Percentiles rank a stretch among this genome's conserved stretches.
Conservation (phyloP, 1,284 basidiomycete genomes). For the Puccinia polysora region DNA sequence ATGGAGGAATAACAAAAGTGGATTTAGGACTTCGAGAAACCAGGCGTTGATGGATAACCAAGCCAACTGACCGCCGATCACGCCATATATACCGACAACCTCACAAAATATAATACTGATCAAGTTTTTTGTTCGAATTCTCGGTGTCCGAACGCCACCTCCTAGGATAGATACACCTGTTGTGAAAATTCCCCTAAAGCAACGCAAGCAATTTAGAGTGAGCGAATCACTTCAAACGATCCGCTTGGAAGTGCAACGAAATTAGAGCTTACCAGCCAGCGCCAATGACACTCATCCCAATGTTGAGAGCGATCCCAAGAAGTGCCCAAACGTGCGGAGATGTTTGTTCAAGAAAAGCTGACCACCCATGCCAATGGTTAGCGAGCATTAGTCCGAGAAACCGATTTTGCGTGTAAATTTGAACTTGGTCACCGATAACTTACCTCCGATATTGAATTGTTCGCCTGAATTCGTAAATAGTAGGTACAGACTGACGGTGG, state of each 20-base stretch:
- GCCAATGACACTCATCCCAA: conserved; percentile 86
- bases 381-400: background rate
- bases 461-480: conserved; percentile 68
- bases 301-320: conserved; percentile 83
- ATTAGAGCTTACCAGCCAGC: conserved; percentile 76
- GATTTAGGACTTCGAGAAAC: background rate
- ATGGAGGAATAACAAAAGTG: background rate
- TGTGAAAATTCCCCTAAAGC: conserved; percentile 88
- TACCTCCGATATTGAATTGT: conserved; percentile 52
- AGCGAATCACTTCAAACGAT: no score
- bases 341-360: conserved; percentile 91
- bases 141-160: conserved; percentile 85
- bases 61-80: conserved; percentile 48
- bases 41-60: background rate
- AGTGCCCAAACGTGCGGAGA: conserved; percentile 91
- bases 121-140: conserved; percentile 95
- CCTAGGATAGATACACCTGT: conserved; percentile 92
- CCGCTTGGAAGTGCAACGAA: no score
- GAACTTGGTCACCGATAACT: conserved; percentile 67
- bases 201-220: background rate
- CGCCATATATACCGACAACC: conserved; percentile 58
- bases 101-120: conserved; percentile 99
- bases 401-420: conserved; percentile 34
- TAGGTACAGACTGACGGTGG: conserved; percentile 71
- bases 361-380: no score